Evolutionary conservation across 1,284 basidiomycete species (phyloP).

Genomic region (Rhodofomes roseus): DNA sequence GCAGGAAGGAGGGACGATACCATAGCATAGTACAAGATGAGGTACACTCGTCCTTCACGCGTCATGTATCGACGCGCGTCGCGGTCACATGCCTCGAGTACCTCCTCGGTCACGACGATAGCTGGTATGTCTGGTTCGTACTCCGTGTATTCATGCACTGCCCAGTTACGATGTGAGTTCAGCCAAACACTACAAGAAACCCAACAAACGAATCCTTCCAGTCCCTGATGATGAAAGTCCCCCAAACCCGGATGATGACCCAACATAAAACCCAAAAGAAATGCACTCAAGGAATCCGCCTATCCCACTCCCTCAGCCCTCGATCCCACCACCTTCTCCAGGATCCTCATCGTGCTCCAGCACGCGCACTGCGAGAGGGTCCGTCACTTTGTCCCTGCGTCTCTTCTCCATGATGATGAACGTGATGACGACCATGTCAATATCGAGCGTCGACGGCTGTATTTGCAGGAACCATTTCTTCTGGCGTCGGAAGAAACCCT

Average conservation of each 20-base stretch:
- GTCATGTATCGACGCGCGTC: too few species aligned
- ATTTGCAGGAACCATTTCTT: constrained; percentile 41
- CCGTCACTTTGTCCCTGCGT: constrained; percentile 35
- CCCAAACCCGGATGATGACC: neutral
- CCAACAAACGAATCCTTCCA: neutral
- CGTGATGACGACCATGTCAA: constrained; percentile 48
- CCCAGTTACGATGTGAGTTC: neutral
- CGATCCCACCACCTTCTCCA: constrained; percentile 27
- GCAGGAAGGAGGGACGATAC: too few species aligned
- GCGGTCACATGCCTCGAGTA: too few species aligned
- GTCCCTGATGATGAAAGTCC: neutral
- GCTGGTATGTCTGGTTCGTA: too few species aligned
- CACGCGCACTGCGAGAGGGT: constrained; percentile 26
- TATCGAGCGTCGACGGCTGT: constrained; percentile 39
- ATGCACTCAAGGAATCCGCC: neutral
- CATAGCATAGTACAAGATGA: too few species aligned
- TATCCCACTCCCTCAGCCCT: constrained; percentile 3
- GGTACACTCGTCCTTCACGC: too few species aligned
- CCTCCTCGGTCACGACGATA: too few species aligned
- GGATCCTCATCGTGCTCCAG: constrained; percentile 36
- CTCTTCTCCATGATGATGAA: constrained; percentile 53
- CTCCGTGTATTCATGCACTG: neutral
- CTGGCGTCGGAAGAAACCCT: constrained; percentile 46
- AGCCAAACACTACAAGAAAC: neutral
- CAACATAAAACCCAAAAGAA: neutral